Evolutionary conservation across 2,329 filamentous ascomycete genomes (phyloP), one percentile per base, ranked within the genome.

Genomic region (Leptosphaerulina australis): DNA sequence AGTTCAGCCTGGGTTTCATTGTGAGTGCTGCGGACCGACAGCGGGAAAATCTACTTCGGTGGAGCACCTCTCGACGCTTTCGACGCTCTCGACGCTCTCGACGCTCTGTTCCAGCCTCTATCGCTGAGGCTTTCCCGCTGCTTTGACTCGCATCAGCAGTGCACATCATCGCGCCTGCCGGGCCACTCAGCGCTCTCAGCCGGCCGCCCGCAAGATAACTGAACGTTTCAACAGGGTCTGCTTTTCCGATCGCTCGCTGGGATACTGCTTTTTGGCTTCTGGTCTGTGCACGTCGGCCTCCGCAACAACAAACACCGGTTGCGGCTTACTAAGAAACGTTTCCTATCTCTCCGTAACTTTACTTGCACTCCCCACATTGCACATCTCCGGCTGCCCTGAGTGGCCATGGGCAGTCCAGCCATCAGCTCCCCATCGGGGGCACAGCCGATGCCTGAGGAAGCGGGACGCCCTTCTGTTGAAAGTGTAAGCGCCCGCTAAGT

Each of bases 401-500:
- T 71, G 69, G 69, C 55, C 50, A 53, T 39, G n/a, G 12, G 24
- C 11, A 38, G 63, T 68, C 69, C 63, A 67, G 66, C 67, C 68
- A 67, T 68, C 62, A 62, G 60, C 62, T 70, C 60, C 64, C 66
- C 66, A 71, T 72, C 69, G 66, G 66, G 63, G 60, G 50, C 57
- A 56, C 62, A 63, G 65, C 64, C 68, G 66, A 58, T 59, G 60
- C 59, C 59, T 62, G 56, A 63, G 65, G 55, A 59, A 60, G 62
- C 56, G 59, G 59, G 41, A 51, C 36, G 25, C 34, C 18, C 22
- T n/a, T 50, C 55, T 47, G 56, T 55, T 58, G 58, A 58, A 63
- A 66, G 60, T 62, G 62, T 69, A 71, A 67, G 67, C 68, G 67
- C 64, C 68, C 67, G 63, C 67, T 69, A 69, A 63, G 50, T 55